These are phyloP conservation scores for Rhizoctonia solani DNA, from an alignment of 1,284 basidiomycete species.

Conservation along the genomic window DNA sequence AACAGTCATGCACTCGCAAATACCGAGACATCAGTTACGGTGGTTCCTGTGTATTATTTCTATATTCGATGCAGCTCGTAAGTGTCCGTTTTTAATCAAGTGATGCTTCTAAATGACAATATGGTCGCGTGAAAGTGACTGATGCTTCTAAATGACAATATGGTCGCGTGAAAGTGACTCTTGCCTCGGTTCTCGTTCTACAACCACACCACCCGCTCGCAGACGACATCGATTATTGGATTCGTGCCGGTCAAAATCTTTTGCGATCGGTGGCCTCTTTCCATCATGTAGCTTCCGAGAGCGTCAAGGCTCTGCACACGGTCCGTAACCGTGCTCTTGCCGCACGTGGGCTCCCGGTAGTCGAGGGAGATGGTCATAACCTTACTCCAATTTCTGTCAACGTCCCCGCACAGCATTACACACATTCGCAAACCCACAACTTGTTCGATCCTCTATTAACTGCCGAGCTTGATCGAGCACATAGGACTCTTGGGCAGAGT, in stretches of 20 bases:
- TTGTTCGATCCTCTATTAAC: slow-evolving; percentile 21
- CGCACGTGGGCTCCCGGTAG: neutral
- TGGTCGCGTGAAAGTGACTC: slow-evolving; percentile 1
- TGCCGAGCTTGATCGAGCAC: slow-evolving; percentile 28
- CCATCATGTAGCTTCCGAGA: slow-evolving; percentile 29
- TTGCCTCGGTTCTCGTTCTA: slow-evolving; percentile 24
- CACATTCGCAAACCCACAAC: slow-evolving; percentile 6
- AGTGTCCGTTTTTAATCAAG: neutral
- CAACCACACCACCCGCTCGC: slow-evolving; percentile 25
- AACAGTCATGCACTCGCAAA: slow-evolving; percentile 29
- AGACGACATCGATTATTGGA: slow-evolving; percentile 31
- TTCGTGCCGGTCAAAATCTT: slow-evolving; percentile 21
- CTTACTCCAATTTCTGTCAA: slow-evolving; percentile 11
- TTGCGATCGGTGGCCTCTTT: slow-evolving; percentile 14
- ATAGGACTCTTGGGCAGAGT: slow-evolving; percentile 16
- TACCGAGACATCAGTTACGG: slow-evolving; percentile 21
- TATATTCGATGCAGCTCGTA: slow-evolving; percentile 23
- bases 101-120: neutral
- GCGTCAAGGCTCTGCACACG: slow-evolving; percentile 23
- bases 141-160: slow-evolving; percentile 8
- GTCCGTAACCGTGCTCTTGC: slow-evolving; percentile 14
- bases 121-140: neutral
- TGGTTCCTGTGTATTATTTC: slow-evolving; percentile 31
- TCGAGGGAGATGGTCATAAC: slow-evolving; percentile 20
- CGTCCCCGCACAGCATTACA: slow-evolving; percentile 13